phyloP scores from a whole-genome alignment of 805 yeast species.

The Saturnispora quitensis region DNA sequence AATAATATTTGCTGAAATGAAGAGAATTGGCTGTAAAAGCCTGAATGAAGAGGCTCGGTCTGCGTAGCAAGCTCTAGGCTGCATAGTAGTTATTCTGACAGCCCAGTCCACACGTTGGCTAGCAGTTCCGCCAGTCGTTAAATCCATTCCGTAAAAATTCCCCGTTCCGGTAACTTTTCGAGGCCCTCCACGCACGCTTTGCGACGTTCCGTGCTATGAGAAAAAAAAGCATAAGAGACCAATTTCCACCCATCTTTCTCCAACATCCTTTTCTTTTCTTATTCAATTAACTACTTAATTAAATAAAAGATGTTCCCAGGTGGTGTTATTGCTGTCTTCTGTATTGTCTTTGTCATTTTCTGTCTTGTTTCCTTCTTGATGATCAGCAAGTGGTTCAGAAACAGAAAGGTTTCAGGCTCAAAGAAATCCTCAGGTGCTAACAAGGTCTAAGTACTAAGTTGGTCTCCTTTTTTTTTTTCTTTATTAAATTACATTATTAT shows the following conservation, averaged over 20 bases:
- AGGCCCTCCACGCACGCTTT: neutral
- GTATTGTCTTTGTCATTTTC: slow-evolving; percentile 40
- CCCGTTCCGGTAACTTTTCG: neutral
- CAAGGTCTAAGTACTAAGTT: neutral
- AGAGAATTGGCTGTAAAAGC: neutral
- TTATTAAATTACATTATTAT: neutral
- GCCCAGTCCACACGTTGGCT: neutral
- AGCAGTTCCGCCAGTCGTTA: neutral
- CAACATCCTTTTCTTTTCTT: neutral
- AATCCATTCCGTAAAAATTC: neutral
- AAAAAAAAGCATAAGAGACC: neutral
- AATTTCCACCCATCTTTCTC: neutral
- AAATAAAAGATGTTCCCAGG: slow-evolving; percentile 43
- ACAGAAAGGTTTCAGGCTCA: slow-evolving; percentile 8
- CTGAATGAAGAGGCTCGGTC: neutral
- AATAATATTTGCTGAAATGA: neutral
- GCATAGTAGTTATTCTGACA: too few relatives aligned
- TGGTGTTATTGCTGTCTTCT: slow-evolving; percentile 56
- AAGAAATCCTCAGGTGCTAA: neutral
- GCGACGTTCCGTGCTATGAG: neutral
- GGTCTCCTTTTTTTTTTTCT: neutral
- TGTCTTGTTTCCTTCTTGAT: slow-evolving; percentile 23
- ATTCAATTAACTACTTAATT: neutral
- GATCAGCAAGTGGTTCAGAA: slow-evolving; percentile 27
- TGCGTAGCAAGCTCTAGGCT: too few relatives aligned